A percentile compares a stretch with the other conserved stretches of the same genome.
Evolutionary conservation across 164 flowering plant species (phyloP).

Genomic region (Liriodendron chinense): DNA sequence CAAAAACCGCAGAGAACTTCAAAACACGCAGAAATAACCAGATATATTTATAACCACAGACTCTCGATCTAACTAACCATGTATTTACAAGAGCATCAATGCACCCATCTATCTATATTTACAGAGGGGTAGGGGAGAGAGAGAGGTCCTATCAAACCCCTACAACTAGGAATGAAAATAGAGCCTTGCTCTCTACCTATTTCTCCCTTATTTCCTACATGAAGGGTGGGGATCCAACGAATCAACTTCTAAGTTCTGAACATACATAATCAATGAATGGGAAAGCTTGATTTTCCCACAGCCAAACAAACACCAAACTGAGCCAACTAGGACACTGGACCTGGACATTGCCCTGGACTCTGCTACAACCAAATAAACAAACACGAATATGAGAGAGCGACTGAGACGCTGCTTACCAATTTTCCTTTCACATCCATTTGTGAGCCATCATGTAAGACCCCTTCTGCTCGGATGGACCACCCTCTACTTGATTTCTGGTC

Average conservation of each 20-base stretch:
- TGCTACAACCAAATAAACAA: constrained; percentile 1
- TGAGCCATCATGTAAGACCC: constrained; percentile 17
- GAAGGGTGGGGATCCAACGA: not conserved
- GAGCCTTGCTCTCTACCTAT: not conserved
- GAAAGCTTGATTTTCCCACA: constrained; percentile 4
- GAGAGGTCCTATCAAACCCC: not conserved
- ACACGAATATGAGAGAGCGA: not conserved
- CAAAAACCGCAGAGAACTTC: too few relatives aligned
- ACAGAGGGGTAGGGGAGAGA: too few relatives aligned
- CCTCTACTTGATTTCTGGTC: constrained; percentile 9
- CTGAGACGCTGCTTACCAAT: not conserved
- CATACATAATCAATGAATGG: not conserved
- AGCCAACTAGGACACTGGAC: not conserved
- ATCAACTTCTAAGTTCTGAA: not conserved
- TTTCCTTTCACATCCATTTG: constrained; percentile 26
- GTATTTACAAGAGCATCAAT: not conserved
- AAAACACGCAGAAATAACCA: not conserved
- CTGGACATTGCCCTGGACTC: constrained; percentile 10
- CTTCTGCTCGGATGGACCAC: constrained; percentile 19
- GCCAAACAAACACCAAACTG: not conserved
- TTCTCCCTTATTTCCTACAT: not conserved
- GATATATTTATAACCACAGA: not conserved
- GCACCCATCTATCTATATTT: not conserved
- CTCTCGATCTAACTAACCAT: not conserved
- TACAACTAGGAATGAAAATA: not conserved